Evolutionary conservation across 2,329 filamentous ascomycete genomes (phyloP), one percentile per base, ranked within the genome.

Genomic region (Drechslerella coelobrocha): DNA sequence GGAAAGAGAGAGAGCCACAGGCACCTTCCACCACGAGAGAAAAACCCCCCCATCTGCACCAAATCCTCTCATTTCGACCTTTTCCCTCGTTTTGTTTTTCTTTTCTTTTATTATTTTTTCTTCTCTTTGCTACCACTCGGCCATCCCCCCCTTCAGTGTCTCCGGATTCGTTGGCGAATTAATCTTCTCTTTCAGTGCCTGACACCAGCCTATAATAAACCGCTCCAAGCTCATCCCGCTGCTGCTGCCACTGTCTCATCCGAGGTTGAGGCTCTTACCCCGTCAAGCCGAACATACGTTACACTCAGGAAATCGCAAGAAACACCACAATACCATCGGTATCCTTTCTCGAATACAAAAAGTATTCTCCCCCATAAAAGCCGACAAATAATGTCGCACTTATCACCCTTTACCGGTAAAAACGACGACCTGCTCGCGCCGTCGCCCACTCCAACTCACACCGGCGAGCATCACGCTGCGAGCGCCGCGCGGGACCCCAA

Each of bases 401-500:
- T 71, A 71, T 71, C 66, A 50, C 66, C 66, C 39, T 63, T 27
- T 59, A 54, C 47, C 63, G 66, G 66, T 53, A 62, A 63, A 51
- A 62, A 71, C 29, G 66, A 71, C 41, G 66, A 71, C 24, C 59
- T 72, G 26, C 60, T 72, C 41, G 68, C 61, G 7, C 68, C 68
- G 19, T 72, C 68, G n/a, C 68, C 68, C 24, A 72, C 68, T 10
- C 68, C 68, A 23, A 72, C 68, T 37, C 68, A 72, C 52, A 66
- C 60, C 12, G 52, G 47, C 34, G 68, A 72, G 39, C 59, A 71
- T 31, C 52, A 71, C 37, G 12, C 29, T 12, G 37, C 24, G 39
- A 48, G 26, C 41, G 68, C 47, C 12, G 43, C 7, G 3, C 26
- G 55, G 26, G 54, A 61, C 60, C 43, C 59, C n/a, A 65, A 21